phyloP scores from a whole-genome alignment of 2,329 filamentous ascomycete species.

The Phialocephala sp. region DNA sequence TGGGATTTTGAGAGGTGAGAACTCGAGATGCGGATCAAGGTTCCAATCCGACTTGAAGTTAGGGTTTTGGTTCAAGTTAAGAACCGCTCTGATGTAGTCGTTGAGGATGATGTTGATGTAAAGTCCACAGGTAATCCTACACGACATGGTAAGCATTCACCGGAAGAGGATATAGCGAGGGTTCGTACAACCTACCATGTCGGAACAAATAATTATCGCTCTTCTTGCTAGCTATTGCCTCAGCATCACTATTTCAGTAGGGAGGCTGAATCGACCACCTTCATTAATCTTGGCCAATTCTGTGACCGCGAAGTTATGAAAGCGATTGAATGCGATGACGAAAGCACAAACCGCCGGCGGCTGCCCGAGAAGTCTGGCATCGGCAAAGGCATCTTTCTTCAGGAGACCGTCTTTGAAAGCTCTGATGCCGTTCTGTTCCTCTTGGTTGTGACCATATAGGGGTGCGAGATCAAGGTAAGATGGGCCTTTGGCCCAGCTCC shows the following conservation, averaged over 20 bases:
- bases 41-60: slow-evolving; percentile 61
- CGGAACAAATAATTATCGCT: slow-evolving; percentile 77
- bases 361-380: slow-evolving; percentile 70
- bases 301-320: slow-evolving; percentile 84
- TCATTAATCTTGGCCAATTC: slow-evolving; percentile 85
- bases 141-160: neutral
- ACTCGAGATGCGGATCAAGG: slow-evolving; percentile 65
- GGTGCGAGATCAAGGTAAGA: slow-evolving; percentile 55
- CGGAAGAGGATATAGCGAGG: neutral
- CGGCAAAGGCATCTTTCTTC: slow-evolving; percentile 73
- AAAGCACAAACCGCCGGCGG: slow-evolving; percentile 73
- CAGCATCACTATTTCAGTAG: neutral
- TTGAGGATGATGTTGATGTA: slow-evolving; percentile 80
- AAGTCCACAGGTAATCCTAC: slow-evolving; percentile 66
- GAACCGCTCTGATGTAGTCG: slow-evolving; percentile 76
- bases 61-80: slow-evolving; percentile 31
- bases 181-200: slow-evolving; percentile 63
- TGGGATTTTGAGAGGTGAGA: neutral
- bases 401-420: slow-evolving; percentile 72
- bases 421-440: slow-evolving; percentile 57
- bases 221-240: neutral
- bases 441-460: slow-evolving; percentile 49
- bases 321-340: slow-evolving; percentile 78
- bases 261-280: slow-evolving; percentile 68
- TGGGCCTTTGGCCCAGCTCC: slow-evolving; percentile 23